Base-by-base conservation (phyloP, 1,284 basidiomycete genomes). In the Takashimella koratensis region DNA sequence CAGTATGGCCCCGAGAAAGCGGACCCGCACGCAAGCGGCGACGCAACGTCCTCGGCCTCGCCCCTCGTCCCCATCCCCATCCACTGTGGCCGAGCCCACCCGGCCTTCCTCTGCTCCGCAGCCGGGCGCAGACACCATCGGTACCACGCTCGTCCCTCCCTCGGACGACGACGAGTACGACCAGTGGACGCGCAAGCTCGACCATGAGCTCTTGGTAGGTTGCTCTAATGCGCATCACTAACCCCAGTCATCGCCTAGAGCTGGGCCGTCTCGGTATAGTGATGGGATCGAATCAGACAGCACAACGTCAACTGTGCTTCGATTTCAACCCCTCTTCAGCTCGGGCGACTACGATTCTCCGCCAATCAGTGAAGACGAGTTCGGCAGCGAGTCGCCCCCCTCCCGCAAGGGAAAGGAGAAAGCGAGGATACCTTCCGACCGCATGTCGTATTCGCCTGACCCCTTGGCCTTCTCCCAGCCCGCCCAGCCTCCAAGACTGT, bases 121-220 rank as follows among this genome's bases (percentile, higher is more conserved):
- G n/a, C n/a, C n/a, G n/a, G n/a, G n/a, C n/a, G n/a, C n/a, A n/a
- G n/a, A n/a, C n/a, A n/a, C n/a, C n/a, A 36, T 36, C 8, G 30
- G 30, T 8, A 36, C 30, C 8, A 36, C 30, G 30, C 54, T 71
- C 25, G 63, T 74, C 1, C 68, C 69, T 1, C 72, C 72, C 2
- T 63, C 58, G 13, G 70, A 71, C 23, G 69, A 71, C 16, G 72
- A 72, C 8, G 72, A 74, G 57, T 73, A 66, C 42, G 68, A 70
- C 27, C 56, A 47, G 3, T 74, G 72, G 72, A 8, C 30, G 30
- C 30, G 16, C 30, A 36, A 36, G 30, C 30, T 8, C 30, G 16
- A 36, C 30, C 8, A 36, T 36, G 16, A 36, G 30, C 30, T 36
- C 30, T 36, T 16, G 16, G 8, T 16, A 36, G 16, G 30, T 16